A percentile compares a stretch with the other conserved stretches of the same genome.
These are phyloP conservation scores for Evansstolkia leycettana DNA, from an alignment of 495 filamentous ascomycete genomes.

Conservation along the genomic window DNA sequence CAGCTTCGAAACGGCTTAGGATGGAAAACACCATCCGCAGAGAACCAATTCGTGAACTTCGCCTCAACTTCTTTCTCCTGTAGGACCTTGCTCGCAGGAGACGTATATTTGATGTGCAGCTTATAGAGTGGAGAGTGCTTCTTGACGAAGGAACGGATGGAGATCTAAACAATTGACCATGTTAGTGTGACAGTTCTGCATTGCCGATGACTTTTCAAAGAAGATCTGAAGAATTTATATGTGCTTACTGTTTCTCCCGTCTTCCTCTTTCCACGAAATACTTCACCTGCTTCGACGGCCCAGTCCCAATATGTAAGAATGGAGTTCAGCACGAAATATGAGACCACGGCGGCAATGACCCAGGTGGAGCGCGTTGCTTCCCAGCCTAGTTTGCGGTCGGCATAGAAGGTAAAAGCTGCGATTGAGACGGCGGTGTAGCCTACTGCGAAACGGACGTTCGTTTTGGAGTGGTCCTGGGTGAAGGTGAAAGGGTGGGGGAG, in stretches of 20 bases:
- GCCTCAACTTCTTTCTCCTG: slow-evolving; percentile 44
- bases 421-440: slow-evolving; percentile 76
- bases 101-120: slow-evolving; percentile 47
- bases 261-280: slow-evolving; percentile 60
- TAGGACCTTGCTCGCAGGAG: slow-evolving; percentile 29
- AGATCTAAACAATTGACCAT: slow-evolving; percentile 37
- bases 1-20: slow-evolving; percentile 73
- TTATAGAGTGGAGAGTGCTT: slow-evolving; percentile 75
- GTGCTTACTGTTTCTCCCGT: slow-evolving; percentile 40
- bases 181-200: too few relatives aligned
- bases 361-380: slow-evolving; percentile 68
- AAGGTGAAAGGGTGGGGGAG: slow-evolving; percentile 53
- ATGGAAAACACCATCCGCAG: slow-evolving; percentile 67
- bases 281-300: slow-evolving; percentile 65
- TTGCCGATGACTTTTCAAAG: not conserved
- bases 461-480: slow-evolving; percentile 63
- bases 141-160: slow-evolving; percentile 51
- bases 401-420: slow-evolving; percentile 70
- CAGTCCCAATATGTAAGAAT: slow-evolving; percentile 77
- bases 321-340: slow-evolving; percentile 73
- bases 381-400: slow-evolving; percentile 85
- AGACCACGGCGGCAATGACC: slow-evolving; percentile 53
- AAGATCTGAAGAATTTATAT: not conserved
- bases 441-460: slow-evolving; percentile 68
- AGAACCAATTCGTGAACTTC: slow-evolving; percentile 81